These are phyloP conservation scores for Cladorrhinum sp. DNA, from an alignment of 2,329 filamentous ascomycete species.

Conservation along the genomic window DNA sequence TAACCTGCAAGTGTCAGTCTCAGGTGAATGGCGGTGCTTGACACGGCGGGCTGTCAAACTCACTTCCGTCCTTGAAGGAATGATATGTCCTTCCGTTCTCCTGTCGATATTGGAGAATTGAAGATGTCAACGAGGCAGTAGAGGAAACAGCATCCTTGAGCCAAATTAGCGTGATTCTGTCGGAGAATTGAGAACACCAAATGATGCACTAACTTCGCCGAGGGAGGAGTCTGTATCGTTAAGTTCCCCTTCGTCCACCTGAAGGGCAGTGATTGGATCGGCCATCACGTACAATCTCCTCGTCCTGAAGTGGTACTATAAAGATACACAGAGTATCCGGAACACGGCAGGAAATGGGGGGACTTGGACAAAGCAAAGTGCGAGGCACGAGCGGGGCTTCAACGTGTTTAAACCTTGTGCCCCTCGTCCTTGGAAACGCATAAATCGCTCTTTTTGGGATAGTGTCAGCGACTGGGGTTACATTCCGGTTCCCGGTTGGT, in stretches of 20 bases:
- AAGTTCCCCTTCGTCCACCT: not conserved
- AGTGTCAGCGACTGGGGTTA: not conserved
- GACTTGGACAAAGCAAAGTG: too few relatives aligned
- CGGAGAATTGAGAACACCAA: too few relatives aligned
- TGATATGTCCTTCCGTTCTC: slow-evolving; percentile 26
- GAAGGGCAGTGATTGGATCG: not conserved
- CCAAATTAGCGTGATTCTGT: too few relatives aligned
- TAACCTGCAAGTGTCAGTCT: not conserved
- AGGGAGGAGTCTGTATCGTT: not conserved
- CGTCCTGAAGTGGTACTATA: not conserved
- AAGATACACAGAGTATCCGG: too few relatives aligned
- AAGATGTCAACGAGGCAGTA: not conserved
- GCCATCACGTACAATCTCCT: not conserved
- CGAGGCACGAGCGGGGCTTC: not conserved
- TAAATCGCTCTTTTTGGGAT: not conserved
- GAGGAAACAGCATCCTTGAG: not conserved
- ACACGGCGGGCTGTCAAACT: not conserved
- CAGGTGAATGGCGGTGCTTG: too few relatives aligned
- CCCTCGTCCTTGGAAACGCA: not conserved
- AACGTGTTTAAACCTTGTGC: too few relatives aligned
- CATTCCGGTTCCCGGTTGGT: not conserved
- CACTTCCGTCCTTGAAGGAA: slow-evolving; percentile 23
- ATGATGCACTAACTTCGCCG: not conserved
- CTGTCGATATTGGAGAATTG: slow-evolving; percentile 17
- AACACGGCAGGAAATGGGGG: too few relatives aligned